Evolutionary conservation across 2,329 filamentous ascomycete species (phyloP), one percentile per base, ranked within the genome.

Genomic region (Pseudogymnoascus sp.): DNA sequence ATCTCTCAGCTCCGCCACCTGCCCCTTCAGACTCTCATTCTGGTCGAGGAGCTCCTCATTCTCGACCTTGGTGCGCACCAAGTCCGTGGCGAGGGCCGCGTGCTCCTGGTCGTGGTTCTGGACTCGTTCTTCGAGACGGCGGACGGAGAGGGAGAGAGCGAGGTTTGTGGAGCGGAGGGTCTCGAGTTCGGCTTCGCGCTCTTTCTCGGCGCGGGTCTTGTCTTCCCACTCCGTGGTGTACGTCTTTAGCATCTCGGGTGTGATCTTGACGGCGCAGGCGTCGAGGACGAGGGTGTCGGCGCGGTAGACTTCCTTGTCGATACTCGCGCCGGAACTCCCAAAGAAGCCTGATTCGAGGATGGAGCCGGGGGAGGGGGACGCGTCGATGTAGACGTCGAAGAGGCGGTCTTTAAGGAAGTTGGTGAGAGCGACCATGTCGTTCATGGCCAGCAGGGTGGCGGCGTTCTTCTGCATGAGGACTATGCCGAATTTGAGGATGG

Each of bases 341-440:
- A 99, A 99, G 78, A 99, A 99, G 12, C 94, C 94, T 41, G 91
- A 95, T 72, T 99, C 94, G 0, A 97, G 82, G 55, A 99, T 87
- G 13, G 91, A 96, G 57, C 86, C 91, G n/a, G 91, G 86, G 2
- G 91, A 95, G 0, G 94, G 94, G 6, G 91, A 83, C 67, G 91
- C 89, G 73, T 99, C 94, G 64, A 99, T 96, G 73, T 99, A 99
- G 37, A 91, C 91, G 69, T 99, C 94, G 65, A 99, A 99, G 0
- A 99, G 70, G 65, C 88, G 89, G 72, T 99, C 94, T 71, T 96
- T 96, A 23, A 99, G 78, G 74, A 95, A 96, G 3, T 82, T 88
- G 0, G 91, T 96, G 56, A 99, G 79, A 39, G 89, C 84, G 56
- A 85, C 80, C 91, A 99, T 97, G 69, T 97, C 94, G 39, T 88